Percentiles rank a stretch among this genome's conserved stretches.
phyloP scores from a whole-genome alignment of 2,329 filamentous ascomycete species.

The Penicillium sp. region DNA sequence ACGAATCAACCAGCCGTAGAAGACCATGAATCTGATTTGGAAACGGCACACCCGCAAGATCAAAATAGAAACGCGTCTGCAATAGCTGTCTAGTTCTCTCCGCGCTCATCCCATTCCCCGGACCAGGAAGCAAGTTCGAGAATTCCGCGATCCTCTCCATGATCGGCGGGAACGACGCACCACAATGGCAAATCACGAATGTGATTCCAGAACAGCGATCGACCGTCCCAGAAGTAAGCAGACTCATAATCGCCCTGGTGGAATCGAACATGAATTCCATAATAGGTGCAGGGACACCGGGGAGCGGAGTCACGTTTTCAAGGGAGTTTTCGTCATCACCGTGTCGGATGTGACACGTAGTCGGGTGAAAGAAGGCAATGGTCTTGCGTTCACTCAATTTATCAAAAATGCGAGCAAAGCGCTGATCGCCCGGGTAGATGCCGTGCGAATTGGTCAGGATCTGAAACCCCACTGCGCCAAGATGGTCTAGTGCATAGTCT shows the following conservation, averaged over 20 bases:
- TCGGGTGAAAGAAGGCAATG: constrained; percentile 56
- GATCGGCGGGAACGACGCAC: constrained; percentile 32
- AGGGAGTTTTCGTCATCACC: constrained; percentile 1
- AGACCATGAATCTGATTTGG: constrained; percentile 51
- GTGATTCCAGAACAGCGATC: constrained; percentile 21
- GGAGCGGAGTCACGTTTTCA: constrained; percentile 12
- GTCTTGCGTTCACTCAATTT: constrained; percentile 49
- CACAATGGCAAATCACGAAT: constrained; percentile 26
- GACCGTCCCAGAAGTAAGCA: constrained; percentile 23
- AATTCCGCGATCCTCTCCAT: constrained; percentile 23
- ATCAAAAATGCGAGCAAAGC: constrained; percentile 49
- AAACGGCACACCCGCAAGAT: constrained; percentile 53
- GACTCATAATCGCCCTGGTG: constrained; percentile 23
- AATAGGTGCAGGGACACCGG: constrained; percentile 20
- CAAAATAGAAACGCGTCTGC: constrained; percentile 50
- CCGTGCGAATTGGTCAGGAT: constrained; percentile 55
- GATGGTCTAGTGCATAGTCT: constrained; percentile 39
- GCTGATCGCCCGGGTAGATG: constrained; percentile 50
- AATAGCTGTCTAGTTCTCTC: constrained; percentile 16
- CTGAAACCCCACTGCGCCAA: constrained; percentile 52
- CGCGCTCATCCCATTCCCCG: constrained; percentile 4
- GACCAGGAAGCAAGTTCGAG: constrained; percentile 3
- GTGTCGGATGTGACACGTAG: constrained; percentile 28
- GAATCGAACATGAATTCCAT: constrained; percentile 32
- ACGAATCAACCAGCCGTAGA: constrained; percentile 42